Percentiles rank a stretch among this genome's conserved stretches.
Evolutionary conservation across 1,284 basidiomycete genomes (phyloP).

Genomic region (Ustilago trichophora): DNA sequence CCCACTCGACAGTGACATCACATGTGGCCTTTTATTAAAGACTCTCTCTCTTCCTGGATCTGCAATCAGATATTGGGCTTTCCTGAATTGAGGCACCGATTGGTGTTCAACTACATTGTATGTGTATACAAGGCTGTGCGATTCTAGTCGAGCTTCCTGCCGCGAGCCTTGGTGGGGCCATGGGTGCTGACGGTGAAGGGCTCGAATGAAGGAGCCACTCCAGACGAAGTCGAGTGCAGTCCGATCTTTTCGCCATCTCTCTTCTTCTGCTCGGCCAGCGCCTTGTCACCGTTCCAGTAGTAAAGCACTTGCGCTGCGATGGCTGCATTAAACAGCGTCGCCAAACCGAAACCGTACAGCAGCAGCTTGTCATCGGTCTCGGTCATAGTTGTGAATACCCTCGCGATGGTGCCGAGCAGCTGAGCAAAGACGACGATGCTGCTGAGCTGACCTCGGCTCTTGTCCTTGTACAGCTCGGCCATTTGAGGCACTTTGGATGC

Average conservation of each 20-base stretch:
- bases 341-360: constrained; percentile 63
- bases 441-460: constrained; percentile 62
- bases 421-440: constrained; percentile 65
- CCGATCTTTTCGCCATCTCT: constrained; percentile 30
- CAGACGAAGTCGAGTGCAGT: not conserved
- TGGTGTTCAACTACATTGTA: too few relatives aligned
- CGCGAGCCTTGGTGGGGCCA: constrained; percentile 19
- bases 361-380: constrained; percentile 65
- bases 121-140: too few relatives aligned
- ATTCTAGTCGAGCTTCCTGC: constrained; percentile 39
- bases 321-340: constrained; percentile 64
- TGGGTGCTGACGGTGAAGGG: constrained; percentile 37
- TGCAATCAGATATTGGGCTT: too few relatives aligned
- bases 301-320: constrained; percentile 60
- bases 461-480: constrained; percentile 58
- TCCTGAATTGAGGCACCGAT: too few relatives aligned
- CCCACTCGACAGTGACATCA: too few relatives aligned
- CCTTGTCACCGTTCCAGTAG: constrained; percentile 61
- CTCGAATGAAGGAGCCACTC: constrained; percentile 15
- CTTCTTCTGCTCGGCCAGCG: constrained; percentile 31
- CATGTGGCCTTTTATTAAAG: too few relatives aligned
- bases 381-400: constrained; percentile 65
- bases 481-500: constrained; percentile 65
- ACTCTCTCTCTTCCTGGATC: too few relatives aligned
- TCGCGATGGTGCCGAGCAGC: constrained; percentile 60